Evolutionary conservation across 257 asterid genomes (phyloP).

Genomic region (Nicotiana otophora): DNA sequence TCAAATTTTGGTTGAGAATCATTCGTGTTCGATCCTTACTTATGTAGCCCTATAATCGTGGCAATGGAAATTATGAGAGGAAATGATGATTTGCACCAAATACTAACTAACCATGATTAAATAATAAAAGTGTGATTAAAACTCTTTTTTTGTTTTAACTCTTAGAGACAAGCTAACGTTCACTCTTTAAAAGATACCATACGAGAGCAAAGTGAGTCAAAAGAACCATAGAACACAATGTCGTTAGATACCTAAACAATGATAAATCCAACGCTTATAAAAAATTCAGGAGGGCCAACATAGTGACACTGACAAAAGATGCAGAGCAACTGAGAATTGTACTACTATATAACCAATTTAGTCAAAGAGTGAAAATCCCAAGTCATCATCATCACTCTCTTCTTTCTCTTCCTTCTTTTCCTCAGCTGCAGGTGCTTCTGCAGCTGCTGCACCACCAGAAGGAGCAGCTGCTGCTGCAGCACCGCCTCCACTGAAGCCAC

Average conservation of each 20-base stretch:
- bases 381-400: constrained; percentile 58
- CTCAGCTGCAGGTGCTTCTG: constrained; percentile 54
- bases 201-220: neutral
- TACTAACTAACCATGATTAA: neutral
- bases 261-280: constrained; percentile 12
- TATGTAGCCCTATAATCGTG: too few species aligned
- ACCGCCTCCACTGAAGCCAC: constrained; percentile 42
- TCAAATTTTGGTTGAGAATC: too few species aligned
- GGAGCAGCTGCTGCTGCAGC: constrained; percentile 57
- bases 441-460: constrained; percentile 56
- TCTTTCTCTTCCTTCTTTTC: constrained; percentile 67
- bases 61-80: too few species aligned
- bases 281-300: constrained; percentile 17
- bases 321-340: neutral
- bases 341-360: constrained; percentile 7
- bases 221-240: neutral
- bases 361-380: constrained; percentile 67
- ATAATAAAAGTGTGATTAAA: neutral
- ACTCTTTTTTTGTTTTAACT: neutral
- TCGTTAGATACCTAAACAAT: neutral
- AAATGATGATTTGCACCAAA: too few species aligned
- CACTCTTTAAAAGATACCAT: neutral
- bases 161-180: neutral
- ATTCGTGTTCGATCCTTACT: too few species aligned
- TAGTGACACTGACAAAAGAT: constrained; percentile 13